Conservation (phyloP, 768 basidiomycete genomes). For the Arthromyces matolae region DNA sequence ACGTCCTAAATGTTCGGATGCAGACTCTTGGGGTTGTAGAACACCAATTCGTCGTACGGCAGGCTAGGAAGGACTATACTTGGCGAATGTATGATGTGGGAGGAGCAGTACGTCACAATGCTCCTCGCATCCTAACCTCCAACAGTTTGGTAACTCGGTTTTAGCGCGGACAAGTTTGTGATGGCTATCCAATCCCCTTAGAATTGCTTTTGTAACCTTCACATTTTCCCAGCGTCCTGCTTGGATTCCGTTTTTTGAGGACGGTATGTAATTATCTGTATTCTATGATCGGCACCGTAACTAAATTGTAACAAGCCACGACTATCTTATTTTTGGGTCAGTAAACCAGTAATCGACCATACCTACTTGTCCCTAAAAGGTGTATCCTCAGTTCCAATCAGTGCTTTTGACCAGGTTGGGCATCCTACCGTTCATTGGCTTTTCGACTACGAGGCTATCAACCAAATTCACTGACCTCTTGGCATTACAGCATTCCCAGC, state of each 20-base stretch:
- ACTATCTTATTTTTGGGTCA: slow-evolving; percentile 76
- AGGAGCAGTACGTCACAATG: slow-evolving; percentile 55
- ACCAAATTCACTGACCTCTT: not conserved
- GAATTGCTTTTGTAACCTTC: not conserved
- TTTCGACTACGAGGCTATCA: too few relatives aligned
- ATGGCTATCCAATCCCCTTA: slow-evolving; percentile 7
- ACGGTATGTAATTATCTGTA: slow-evolving; percentile 44
- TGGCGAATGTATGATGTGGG: slow-evolving; percentile 85
- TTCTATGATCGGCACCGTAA: not conserved
- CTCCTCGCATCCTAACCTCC: slow-evolving; percentile 4
- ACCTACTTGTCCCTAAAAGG: too few relatives aligned
- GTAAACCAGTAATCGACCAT: too few relatives aligned
- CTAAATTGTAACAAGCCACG: slow-evolving; percentile 43
- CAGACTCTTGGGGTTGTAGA: slow-evolving; percentile 79
- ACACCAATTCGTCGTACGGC: slow-evolving; percentile 61
- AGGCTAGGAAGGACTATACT: slow-evolving; percentile 55
- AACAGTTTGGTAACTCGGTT: slow-evolving; percentile 1
- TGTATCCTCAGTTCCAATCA: slow-evolving; percentile 57
- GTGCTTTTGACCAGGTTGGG: slow-evolving; percentile 70
- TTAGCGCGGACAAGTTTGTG: slow-evolving; percentile 56
- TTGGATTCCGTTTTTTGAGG: slow-evolving; percentile 83
- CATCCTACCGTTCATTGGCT: not conserved
- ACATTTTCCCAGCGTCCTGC: slow-evolving; percentile 53
- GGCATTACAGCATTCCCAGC: slow-evolving; percentile 59
- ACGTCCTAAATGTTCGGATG: slow-evolving; percentile 75